Percentiles rank a stretch among this genome's conserved stretches.
phyloP scores from a whole-genome alignment of 331 rosid species.

The Rosa hybrid region DNA sequence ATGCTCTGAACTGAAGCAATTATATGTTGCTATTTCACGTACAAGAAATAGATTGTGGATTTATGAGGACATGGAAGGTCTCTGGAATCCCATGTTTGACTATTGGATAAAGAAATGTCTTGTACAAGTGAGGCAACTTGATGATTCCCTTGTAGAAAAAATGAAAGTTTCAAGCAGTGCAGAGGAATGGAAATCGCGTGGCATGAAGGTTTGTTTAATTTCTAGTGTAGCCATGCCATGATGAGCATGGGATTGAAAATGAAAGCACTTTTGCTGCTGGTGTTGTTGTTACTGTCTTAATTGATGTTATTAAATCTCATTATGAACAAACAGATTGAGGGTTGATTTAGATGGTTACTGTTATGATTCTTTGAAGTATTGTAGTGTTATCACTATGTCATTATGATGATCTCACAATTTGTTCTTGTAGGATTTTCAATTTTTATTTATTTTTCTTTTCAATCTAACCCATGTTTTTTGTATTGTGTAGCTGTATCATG shows the following conservation, averaged over 20 bases:
- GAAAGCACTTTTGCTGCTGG: background rate
- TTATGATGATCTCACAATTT: no score
- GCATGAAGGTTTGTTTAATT: conserved; percentile 53
- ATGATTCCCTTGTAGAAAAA: conserved; percentile 55
- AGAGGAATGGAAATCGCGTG: conserved; percentile 74
- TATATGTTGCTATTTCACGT: conserved; percentile 80
- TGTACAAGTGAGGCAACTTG: conserved; percentile 54
- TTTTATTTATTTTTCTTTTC: background rate
- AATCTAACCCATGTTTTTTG: background rate
- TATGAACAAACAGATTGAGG: no score
- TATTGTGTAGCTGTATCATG: conserved; percentile 32
- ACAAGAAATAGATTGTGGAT: conserved; percentile 82
- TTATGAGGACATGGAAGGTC: conserved; percentile 40
- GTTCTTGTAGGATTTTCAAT: background rate
- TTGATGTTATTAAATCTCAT: no score
- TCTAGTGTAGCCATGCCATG: background rate
- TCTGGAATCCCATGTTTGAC: conserved; percentile 58
- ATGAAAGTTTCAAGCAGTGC: conserved; percentile 66
- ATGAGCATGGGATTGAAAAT: background rate
- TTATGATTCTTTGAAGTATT: background rate
- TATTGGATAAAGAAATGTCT: conserved; percentile 67
- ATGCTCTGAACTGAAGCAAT: conserved; percentile 75
- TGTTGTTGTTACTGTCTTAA: background rate
- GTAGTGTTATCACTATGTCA: background rate
- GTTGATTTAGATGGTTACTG: no score